A percentile compares a stretch with the other conserved stretches of the same genome.
Evolutionary conservation across 1,139 yeast genomes (phyloP).

Genomic region (Candida pseudocylindracea): DNA sequence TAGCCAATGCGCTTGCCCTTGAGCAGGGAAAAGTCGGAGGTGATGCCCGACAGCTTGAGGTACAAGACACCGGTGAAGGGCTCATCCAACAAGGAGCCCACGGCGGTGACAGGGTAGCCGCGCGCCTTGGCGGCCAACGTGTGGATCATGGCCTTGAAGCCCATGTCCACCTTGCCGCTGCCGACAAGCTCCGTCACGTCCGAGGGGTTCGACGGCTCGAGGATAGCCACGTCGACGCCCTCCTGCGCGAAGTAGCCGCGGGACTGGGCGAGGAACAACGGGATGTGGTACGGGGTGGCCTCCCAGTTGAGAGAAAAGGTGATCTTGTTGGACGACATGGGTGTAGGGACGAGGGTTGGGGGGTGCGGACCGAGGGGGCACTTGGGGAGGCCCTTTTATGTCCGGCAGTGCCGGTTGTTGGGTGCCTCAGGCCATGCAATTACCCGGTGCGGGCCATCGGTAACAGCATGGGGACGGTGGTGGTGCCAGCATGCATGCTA

Average conservation of each 20-base stretch:
- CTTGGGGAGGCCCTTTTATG: too few relatives aligned
- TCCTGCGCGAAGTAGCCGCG: slow-evolving; percentile 28
- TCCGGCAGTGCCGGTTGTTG: too few relatives aligned
- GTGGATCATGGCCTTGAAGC: slow-evolving; percentile 38
- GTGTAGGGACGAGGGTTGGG: background rate
- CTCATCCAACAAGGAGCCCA: slow-evolving; percentile 31
- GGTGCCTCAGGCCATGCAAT: too few relatives aligned
- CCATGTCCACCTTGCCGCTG: slow-evolving; percentile 34
- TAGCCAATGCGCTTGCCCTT: slow-evolving; percentile 32
- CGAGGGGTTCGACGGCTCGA: slow-evolving; percentile 36
- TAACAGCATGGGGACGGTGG: too few relatives aligned
- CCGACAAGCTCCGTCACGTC: slow-evolving; percentile 38
- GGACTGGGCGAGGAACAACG: slow-evolving; percentile 24
- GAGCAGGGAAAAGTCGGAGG: slow-evolving; percentile 24
- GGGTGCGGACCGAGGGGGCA: too few relatives aligned
- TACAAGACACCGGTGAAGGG: slow-evolving; percentile 35
- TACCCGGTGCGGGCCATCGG: too few relatives aligned
- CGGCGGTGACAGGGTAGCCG: slow-evolving; percentile 33
- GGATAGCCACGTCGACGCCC: slow-evolving; percentile 25
- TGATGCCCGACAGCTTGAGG: slow-evolving; percentile 26
- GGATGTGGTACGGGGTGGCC: slow-evolving; percentile 34
- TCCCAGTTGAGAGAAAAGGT: slow-evolving; percentile 34
- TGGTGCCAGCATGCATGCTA: too few relatives aligned
- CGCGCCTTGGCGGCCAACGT: slow-evolving; percentile 38
- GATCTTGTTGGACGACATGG: slow-evolving; percentile 15